Conservation (phyloP, 208 protist genomes). For the Crithidia acanthocephali region DNA sequence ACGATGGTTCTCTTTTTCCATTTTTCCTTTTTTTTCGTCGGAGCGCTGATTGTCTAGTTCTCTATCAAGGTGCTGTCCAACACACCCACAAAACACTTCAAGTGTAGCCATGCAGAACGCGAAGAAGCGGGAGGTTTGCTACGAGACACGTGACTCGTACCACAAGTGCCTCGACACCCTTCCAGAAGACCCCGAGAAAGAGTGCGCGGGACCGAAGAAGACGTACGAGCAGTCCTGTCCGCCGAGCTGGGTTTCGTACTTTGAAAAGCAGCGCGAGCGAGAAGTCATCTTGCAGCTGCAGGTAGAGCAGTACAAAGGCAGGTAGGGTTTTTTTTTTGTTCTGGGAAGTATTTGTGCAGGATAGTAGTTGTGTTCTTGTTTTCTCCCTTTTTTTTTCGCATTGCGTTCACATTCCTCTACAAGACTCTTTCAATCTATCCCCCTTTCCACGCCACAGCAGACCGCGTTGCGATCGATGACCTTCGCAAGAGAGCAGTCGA, state of each 20-base stretch:
- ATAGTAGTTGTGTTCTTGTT: no score
- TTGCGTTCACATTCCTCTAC: no score
- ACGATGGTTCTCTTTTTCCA: no score
- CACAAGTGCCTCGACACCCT: constrained; percentile 83
- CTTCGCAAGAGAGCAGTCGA: no score
- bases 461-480: no score
- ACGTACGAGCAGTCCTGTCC: constrained; percentile 64
- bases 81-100: not conserved
- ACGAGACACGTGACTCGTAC: constrained; percentile 72
- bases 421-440: no score
- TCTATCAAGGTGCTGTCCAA: no score
- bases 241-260: constrained; percentile 78
- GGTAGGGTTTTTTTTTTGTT: constrained; percentile 17
- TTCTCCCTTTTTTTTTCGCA: no score
- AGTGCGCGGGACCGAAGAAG: constrained; percentile 52
- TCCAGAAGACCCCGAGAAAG: constrained; percentile 67
- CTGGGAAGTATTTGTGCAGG: constrained; percentile 1
- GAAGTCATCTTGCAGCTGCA: constrained; percentile 84
- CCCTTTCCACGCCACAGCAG: no score
- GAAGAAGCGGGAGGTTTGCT: constrained; percentile 79
- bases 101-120: constrained; percentile 64
- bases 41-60: no score
- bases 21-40: no score
- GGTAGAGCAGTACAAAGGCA: constrained; percentile 63
- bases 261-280: constrained; percentile 84